Conservation (phyloP, 192 early-diverging fungal species). For the Coemansia sp. region DNA sequence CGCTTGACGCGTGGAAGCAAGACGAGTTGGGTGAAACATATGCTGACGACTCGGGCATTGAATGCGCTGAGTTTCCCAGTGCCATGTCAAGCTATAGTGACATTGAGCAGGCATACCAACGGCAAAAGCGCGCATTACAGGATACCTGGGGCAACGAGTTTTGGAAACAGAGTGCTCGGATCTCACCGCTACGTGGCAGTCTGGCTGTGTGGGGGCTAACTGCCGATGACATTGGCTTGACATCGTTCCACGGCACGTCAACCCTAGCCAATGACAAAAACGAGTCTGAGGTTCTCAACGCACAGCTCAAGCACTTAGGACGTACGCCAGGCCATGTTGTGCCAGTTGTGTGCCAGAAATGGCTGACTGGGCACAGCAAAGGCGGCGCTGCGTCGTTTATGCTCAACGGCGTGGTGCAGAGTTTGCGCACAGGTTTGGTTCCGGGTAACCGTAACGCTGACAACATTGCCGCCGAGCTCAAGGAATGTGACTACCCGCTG, state of each 20-base stretch:
- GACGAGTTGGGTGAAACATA: not conserved
- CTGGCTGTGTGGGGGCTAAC: conserved; percentile 68
- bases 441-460: conserved; percentile 10
- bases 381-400: conserved; percentile 92
- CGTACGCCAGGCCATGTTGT: conserved; percentile 57
- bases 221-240: conserved; percentile 67
- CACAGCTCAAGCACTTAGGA: conserved; percentile 60
- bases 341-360: conserved; percentile 86
- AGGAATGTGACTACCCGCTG: conserved; percentile 19
- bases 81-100: conserved; percentile 12
- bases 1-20: conserved; percentile 2
- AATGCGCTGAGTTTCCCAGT: not conserved
- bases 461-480: conserved; percentile 2
- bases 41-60: not conserved
- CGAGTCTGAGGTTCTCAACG: conserved; percentile 84
- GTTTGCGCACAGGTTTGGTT: conserved; percentile 60
- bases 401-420: conserved; percentile 62
- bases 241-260: conserved; percentile 31
- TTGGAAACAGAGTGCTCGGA: conserved; percentile 60
- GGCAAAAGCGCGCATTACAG: conserved; percentile 70
- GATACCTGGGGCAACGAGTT: conserved; percentile 34
- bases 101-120: conserved; percentile 60
- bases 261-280: conserved; percentile 96
- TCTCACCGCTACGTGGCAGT: conserved; percentile 82
- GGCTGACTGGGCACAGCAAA: conserved; percentile 88